Base-by-base conservation (phyloP, 164 flowering plant genomes). In the Stephania cephalantha region DNA sequence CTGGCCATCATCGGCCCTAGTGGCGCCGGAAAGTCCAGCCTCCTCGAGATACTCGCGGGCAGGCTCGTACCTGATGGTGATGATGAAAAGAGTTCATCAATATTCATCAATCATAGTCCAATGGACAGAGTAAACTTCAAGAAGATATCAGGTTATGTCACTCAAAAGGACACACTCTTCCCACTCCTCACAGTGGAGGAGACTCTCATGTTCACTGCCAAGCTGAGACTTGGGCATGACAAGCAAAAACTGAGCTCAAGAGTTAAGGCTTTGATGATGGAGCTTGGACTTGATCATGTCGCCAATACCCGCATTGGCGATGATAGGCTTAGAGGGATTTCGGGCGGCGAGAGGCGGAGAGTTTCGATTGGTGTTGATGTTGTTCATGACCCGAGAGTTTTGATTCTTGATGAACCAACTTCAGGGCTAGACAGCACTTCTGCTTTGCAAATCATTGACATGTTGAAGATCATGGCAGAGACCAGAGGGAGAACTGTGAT, bases 1-100 rank as follows among this genome's bases (percentile, higher is more conserved):
- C 88, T 89, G 1, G 97, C 98, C 76, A 89, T 94, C 44, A 93
- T 94, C 5, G 97, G 98, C 20, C 98, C 98, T 5, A 94, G 98
- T 66, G 97, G 98, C 9, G 97, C 98, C 29, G 97, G 98, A 50
- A 94, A 94, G 45, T 94, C 98, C 2, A 86, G 92, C 1, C 82
- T 94, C 18, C 85, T 94, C 9, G 95, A 92, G 71, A 83, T 92
- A 77, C 84, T 94, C 0, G 92, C 97, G 3, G 96, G 97, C 0
- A 85, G 82, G 76, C 69, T 87, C 7, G 1, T 35, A 35, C 42
- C 42, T 1, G 42, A 35, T 35, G 42, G 42, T 35, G 42, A 12
- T 68, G 65, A 75, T 10, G 93, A 95, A 5, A 85, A 85, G 46
- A 76, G 73, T 13, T 87, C 85, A 0, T 82, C 90, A 68, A 82